Conservation (phyloP, 345 rosid species). For the Raphanus raphanistrum region DNA sequence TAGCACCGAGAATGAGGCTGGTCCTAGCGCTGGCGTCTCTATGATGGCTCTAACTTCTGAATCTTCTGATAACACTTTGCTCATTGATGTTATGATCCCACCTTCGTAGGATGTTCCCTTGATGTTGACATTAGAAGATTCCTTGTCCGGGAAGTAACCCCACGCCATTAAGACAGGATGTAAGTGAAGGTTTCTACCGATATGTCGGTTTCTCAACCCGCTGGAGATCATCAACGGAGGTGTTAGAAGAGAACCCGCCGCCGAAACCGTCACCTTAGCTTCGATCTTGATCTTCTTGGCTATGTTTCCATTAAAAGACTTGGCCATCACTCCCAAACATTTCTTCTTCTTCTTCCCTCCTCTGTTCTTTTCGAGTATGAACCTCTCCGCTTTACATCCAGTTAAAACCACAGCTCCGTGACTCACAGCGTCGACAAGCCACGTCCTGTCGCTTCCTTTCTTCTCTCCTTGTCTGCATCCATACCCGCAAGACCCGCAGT, state of each 20-base stretch:
- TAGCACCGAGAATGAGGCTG: slow-evolving; percentile 44
- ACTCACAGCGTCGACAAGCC: slow-evolving; percentile 80
- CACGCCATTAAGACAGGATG: slow-evolving; percentile 84
- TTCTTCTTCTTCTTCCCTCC: slow-evolving; percentile 46
- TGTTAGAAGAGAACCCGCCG: slow-evolving; percentile 77
- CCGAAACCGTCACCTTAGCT: slow-evolving; percentile 74
- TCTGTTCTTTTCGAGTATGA: slow-evolving; percentile 46
- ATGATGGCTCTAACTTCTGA: slow-evolving; percentile 52
- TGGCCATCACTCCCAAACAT: slow-evolving; percentile 71
- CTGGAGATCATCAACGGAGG: slow-evolving; percentile 83
- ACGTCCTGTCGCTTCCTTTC: slow-evolving; percentile 72
- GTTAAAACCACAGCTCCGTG: slow-evolving; percentile 71
- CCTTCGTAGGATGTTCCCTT: slow-evolving; percentile 56
- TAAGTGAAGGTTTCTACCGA: slow-evolving; percentile 76
- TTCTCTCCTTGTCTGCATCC: slow-evolving; percentile 87
- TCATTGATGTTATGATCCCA: slow-evolving; percentile 61
- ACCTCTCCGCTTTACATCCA: slow-evolving; percentile 79
- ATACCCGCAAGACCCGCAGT: slow-evolving; percentile 78
- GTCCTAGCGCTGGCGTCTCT: slow-evolving; percentile 58
- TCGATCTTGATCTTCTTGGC: slow-evolving; percentile 54
- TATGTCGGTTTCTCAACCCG: slow-evolving; percentile 67
- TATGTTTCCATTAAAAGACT: slow-evolving; percentile 44
- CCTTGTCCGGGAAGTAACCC: slow-evolving; percentile 89
- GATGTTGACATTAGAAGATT: slow-evolving; percentile 34
- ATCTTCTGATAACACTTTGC: slow-evolving; percentile 46